phyloP scores from a whole-genome alignment of 768 basidiomycete species.

The Naematelia aurantialba region DNA sequence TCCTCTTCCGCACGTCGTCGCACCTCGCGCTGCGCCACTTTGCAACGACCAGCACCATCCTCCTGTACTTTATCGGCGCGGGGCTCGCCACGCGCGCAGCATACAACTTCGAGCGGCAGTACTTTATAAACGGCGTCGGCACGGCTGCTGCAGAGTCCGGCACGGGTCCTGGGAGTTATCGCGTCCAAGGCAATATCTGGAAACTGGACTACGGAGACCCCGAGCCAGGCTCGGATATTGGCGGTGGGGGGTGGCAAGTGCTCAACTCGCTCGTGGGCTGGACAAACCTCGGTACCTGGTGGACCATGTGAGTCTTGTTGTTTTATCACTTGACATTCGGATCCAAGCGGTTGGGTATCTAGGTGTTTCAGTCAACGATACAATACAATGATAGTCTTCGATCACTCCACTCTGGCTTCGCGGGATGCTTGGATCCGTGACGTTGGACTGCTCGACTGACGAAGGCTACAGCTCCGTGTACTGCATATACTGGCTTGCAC shows the following conservation, averaged over 20 bases:
- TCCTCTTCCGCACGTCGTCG: slow-evolving; percentile 21
- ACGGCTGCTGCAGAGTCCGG: slow-evolving; percentile 56
- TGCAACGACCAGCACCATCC: slow-evolving; percentile 80
- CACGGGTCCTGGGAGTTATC: slow-evolving; percentile 73
- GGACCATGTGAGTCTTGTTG: slow-evolving; percentile 23
- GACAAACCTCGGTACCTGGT: slow-evolving; percentile 69
- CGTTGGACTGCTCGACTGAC: no score
- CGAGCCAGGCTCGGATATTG: slow-evolving; percentile 17
- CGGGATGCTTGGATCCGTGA: no score
- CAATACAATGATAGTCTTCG: no score
- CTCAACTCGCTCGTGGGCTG: slow-evolving; percentile 79
- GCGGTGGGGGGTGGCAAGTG: slow-evolving; percentile 50
- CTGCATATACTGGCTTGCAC: slow-evolving; percentile 82
- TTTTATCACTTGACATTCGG: not conserved
- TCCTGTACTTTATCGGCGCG: slow-evolving; percentile 83
- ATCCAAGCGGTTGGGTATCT: not conserved
- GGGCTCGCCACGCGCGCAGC: slow-evolving; percentile 81
- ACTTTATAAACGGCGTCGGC: slow-evolving; percentile 64
- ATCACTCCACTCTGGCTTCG: no score
- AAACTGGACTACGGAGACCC: slow-evolving; percentile 55
- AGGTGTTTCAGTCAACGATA: no score
- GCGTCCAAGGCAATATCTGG: slow-evolving; percentile 77
- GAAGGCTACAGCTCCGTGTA: slow-evolving; percentile 62
- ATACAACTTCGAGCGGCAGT: slow-evolving; percentile 64
- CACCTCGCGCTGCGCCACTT: slow-evolving; percentile 69